Percentiles rank a stretch among this genome's conserved stretches.
Evolutionary conservation across 257 asterid species (phyloP).

Genomic region (Ajuga chamaepitys): DNA sequence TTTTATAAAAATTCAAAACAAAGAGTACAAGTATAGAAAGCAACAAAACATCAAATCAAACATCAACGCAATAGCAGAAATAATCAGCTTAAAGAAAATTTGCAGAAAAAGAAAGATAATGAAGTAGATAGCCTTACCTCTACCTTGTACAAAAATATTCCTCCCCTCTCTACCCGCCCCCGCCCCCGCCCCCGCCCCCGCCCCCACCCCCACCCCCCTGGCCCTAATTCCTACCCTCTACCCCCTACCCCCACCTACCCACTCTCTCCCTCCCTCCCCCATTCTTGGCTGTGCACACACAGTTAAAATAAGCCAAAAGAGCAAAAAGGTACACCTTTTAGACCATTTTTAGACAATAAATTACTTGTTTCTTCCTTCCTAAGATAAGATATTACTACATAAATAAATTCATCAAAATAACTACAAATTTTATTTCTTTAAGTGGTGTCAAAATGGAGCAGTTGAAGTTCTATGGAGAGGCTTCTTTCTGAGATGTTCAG

Average conservation of each 20-base stretch:
- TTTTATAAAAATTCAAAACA: background rate
- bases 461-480: constrained; percentile 40
- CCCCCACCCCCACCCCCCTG: background rate
- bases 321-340: background rate
- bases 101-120: background rate
- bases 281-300: background rate
- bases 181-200: background rate
- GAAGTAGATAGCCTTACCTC: background rate
- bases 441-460: constrained; percentile 45
- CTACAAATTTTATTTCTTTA: background rate
- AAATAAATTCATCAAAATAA: background rate
- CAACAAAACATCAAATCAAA: constrained; percentile 16
- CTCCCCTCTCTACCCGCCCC: background rate
- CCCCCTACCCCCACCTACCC: background rate
- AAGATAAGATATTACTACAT: background rate
- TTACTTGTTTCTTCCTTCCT: background rate
- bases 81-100: background rate
- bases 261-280: background rate
- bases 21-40: background rate
- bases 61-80: background rate
- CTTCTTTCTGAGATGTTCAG: constrained; percentile 31
- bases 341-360: too few species aligned
- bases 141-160: background rate
- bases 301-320: background rate
- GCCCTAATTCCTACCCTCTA: background rate